These are phyloP conservation scores for Chrysanthemum makinoi DNA, from an alignment of 129 eudicot genomes.

Conservation along the genomic window DNA sequence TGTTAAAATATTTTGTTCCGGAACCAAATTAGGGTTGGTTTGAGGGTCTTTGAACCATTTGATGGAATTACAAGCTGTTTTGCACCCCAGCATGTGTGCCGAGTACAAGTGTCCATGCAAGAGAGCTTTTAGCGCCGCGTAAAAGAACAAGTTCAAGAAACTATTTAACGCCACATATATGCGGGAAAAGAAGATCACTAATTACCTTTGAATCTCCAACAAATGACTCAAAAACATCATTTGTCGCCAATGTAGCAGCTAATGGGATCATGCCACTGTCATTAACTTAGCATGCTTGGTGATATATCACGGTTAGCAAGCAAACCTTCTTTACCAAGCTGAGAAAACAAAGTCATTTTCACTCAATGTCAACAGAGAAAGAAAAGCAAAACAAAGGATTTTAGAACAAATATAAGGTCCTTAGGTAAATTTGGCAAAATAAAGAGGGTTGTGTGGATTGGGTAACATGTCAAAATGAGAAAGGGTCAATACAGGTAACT, in stretches of 20 bases:
- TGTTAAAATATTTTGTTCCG: slow-evolving; percentile 49
- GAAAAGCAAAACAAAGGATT: background rate
- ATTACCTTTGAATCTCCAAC: slow-evolving; percentile 90
- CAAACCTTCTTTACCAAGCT: too few relatives aligned
- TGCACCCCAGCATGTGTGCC: slow-evolving; percentile 95
- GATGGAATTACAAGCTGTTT: slow-evolving; percentile 73
- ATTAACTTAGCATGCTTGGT: too few relatives aligned
- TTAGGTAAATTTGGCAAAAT: background rate
- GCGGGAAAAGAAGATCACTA: slow-evolving; percentile 8
- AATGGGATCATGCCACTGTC: slow-evolving; percentile 95
- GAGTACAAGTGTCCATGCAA: slow-evolving; percentile 94
- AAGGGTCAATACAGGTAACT: background rate
- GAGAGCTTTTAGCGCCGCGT: slow-evolving; percentile 73
- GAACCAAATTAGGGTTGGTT: slow-evolving; percentile 58
- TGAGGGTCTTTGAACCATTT: slow-evolving; percentile 72
- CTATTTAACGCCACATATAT: background rate
- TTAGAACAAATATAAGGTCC: background rate
- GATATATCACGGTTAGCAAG: too few relatives aligned
- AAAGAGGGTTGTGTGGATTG: background rate
- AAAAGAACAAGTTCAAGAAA: slow-evolving; percentile 5
- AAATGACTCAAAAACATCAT: slow-evolving; percentile 70
- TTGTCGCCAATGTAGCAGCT: slow-evolving; percentile 87
- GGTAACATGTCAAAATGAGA: background rate
- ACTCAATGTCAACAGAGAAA: slow-evolving; percentile 2
- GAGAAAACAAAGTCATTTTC: background rate